Base-by-base conservation (phyloP, 441 rosid genomes). In the Adansonia gregorii region DNA sequence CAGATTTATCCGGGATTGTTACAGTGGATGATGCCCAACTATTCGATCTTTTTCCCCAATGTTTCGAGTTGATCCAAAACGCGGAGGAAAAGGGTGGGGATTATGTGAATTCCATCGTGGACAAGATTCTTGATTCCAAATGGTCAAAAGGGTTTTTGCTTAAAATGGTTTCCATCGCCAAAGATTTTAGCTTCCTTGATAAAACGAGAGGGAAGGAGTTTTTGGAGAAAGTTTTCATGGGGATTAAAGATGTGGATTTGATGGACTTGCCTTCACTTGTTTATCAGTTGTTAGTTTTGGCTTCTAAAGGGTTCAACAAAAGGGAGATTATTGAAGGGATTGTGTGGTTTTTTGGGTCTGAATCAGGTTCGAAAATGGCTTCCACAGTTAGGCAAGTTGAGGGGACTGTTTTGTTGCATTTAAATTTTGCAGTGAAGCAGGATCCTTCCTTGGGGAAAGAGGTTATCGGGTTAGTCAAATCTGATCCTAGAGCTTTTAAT, bases 381-480 rank as follows among this genome's bases (percentile, higher is more conserved):
- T 89, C 90, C 0, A 87, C 84, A 0, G 80, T 86, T 86, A 86
- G 91, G 84, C 97, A 93, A 83, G 88, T 93, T 15, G 90, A 92
- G 74, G 98, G 93, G 72, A 94, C 98, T 0, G 92, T 88, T 77
- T 83, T 92, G 86, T 95, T 93, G 83, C 98, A 92, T 82, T 80
- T 93, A 52, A 93, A 93, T 88, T 92, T 93, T 0, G 93, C 98
- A 0, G 97, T 90, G 83, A 93, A 93, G 89, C 98, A 93, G 87
- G 98, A 92, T 85, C 92, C 94, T 81, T 88, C 98, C 8, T 41
- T 93, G 70, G 95, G 89, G 67, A 88, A 87, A 83, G 97, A 88
- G 88, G 89, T 92, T 79, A 80, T 92, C 66, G 85, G 88, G 67
- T 80, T 93, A 17, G 83, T 93, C 69, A 93, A 88, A 81, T 83